Evolutionary conservation across 1,139 yeast genomes (phyloP), one percentile per base, ranked within the genome.

Genomic region (Debaryomyces psychrophilus): DNA sequence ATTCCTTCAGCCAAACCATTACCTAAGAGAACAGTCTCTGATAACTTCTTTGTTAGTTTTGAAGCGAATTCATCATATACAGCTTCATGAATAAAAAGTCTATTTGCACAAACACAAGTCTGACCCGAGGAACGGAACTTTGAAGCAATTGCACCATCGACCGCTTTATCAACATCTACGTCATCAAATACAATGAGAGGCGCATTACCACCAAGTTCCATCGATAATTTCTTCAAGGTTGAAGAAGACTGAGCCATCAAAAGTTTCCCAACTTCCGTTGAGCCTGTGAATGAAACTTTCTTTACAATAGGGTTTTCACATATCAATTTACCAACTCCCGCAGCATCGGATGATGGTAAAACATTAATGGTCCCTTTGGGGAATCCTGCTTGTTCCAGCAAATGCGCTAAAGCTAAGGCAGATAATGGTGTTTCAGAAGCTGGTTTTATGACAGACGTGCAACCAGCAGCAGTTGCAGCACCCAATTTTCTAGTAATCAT

Each of bases 181-280:
- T 90, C 97, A 23, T 83, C 87, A 67, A 90, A 90, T 8, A 90
- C 90, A 51, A 90, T 85, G 55, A 90, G 83, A 14, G 97, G 97
- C 3, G 97, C 96, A 64, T 90, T 92, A 36, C 97, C 98, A 39
- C 98, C 98, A 44, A 90, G 74, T 68, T 92, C 97, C 62, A 92
- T 79, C 0, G 95, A 86, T 36, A 88, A 71, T 62, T 90, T 90
- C 68, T 92, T 92, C 61, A 90, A 73, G 7, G 95, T 85, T 2
- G 84, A 72, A 1, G 96, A 72, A 7, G 90, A 77, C 65, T 89
- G 96, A 40, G 72, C 62, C 95, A 89, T 87, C 56, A 90, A 76
- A 41, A 88, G 64, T 66, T 86, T 85, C 44, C 97, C 96, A 14
- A 90, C 90, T 38, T 73, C 72, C 11, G 97, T 92, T 5, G 96